Percentiles rank a stretch among this genome's conserved stretches.
phyloP scores from a whole-genome alignment of 2,329 filamentous ascomycete species.

The Bisporella sp. region DNA sequence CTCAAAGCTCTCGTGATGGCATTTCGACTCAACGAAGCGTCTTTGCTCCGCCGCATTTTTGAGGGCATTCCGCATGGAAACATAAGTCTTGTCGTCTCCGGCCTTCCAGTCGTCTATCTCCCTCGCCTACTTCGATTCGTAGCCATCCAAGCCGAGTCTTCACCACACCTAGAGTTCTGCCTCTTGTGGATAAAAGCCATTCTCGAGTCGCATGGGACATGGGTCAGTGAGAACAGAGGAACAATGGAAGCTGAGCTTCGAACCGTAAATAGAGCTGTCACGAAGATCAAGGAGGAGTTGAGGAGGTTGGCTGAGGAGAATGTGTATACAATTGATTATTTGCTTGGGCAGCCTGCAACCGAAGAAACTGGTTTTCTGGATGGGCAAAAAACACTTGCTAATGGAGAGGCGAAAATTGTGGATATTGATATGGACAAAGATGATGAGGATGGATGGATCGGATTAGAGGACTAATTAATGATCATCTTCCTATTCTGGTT shows the following conservation, averaged over 20 bases:
- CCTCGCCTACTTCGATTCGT: slow-evolving; percentile 80
- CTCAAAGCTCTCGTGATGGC: slow-evolving; percentile 94
- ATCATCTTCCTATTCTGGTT: too few relatives aligned
- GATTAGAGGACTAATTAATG: slow-evolving; percentile 32
- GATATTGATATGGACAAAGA: slow-evolving; percentile 27
- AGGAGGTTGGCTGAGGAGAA: slow-evolving; percentile 82
- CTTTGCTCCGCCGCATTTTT: slow-evolving; percentile 78
- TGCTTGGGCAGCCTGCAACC: slow-evolving; percentile 47
- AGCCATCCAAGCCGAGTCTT: slow-evolving; percentile 79
- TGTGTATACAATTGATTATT: slow-evolving; percentile 79
- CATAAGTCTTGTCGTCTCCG: slow-evolving; percentile 69
- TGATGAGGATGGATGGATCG: slow-evolving; percentile 45
- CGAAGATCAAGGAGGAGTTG: slow-evolving; percentile 75
- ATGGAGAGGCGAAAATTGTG: slow-evolving; percentile 26
- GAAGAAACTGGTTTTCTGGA: slow-evolving; percentile 22
- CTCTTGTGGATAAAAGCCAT: slow-evolving; percentile 84
- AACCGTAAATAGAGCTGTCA: slow-evolving; percentile 72
- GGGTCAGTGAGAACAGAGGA: slow-evolving; percentile 72
- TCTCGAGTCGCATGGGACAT: slow-evolving; percentile 76
- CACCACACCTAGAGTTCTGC: slow-evolving; percentile 91
- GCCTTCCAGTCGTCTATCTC: slow-evolving; percentile 80
- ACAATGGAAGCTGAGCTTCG: slow-evolving; percentile 80
- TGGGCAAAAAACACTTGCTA: slow-evolving; percentile 28
- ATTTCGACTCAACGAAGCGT: slow-evolving; percentile 85
- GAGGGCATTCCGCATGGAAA: slow-evolving; percentile 70